Base-by-base conservation (phyloP, 169 alveolate species). In the Plasmodium fragile region DNA sequence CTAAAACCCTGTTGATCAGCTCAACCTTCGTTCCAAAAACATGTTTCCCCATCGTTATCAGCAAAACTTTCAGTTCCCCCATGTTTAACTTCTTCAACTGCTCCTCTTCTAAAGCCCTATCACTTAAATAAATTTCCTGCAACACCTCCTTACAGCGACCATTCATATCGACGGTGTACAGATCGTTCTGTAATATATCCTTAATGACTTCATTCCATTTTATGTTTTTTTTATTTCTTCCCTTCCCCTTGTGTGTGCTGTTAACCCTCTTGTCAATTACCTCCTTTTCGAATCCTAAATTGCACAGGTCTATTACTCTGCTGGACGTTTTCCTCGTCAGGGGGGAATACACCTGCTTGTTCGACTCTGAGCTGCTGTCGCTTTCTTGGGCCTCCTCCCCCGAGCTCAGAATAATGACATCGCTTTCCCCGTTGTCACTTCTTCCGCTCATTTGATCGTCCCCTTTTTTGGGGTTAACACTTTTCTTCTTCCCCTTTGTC, bases 21-120 rank as follows among this genome's bases (percentile, higher is more conserved):
- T 89, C 94, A 3, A 89, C 18, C 81, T 89, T 89, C 13, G 94
- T 89, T 22, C 94, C 94, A 89, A 89, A 89, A 34, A 89, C 52
- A 59, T 89, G 94, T 28, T 89, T 89, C 1, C 94, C 94, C 94
- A 89, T 45, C 13, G 94, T 65, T 59, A 89, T 89, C 69, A 89
- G 73, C 16, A 89, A 22, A 59, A 89, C 94, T 55, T 89, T 89
- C 8, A 89, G 82, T 36, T 89, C 94, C 2, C 94, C 94, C 89
- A 89, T 77, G 52, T 89, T 89, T 78, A 78, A 59, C 13, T 45
- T 89, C 71, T 78, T 79, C 30, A 89, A 71, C 1, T 89, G 81
- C 0, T 69, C 59, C 5, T 89, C 22, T 41, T 89, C 82, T 55
- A 89, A n/a, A 8, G 5, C n/a, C 22, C 3, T 59, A 59, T 77